Evolutionary conservation across 2,329 filamentous ascomycete species (phyloP), one percentile per base, ranked within the genome.

Genomic region (Exophiala calicioides): DNA sequence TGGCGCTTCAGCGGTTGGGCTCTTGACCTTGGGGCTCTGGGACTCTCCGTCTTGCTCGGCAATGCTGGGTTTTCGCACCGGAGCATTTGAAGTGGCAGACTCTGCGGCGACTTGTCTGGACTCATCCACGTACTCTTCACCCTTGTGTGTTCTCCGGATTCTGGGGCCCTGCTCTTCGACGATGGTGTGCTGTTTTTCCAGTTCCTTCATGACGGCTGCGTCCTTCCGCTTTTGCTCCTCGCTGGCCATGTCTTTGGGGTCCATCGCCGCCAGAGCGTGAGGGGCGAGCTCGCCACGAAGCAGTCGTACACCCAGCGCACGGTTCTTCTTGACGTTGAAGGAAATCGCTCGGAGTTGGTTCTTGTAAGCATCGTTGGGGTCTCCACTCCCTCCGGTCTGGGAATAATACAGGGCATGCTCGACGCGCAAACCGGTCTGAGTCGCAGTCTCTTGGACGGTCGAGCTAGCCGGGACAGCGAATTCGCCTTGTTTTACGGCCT

Each of bases 121-220:
- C 34, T 86, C 82, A 52, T 91, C 90, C 12, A 97, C 78, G 12
- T 95, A 68, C 64, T 97, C 93, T 48, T 96, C 90, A 9, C 93
- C 93, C 67, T 97, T 97, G 72, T 97, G 91, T 2, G 91, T 96
- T 58, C 88, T 83, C 60, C 90, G 81, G 46, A 96, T 84, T 3
- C 90, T 82, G 3, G 90, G 86, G 1, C 81, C 89, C 37, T 81
- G 78, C 13, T 86, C 82, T 34, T 58, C 53, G 50, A 91, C 83
- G 24, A 95, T 78, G 35, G 93, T 90, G 34, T 91, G 87, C 51
- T 81, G 77, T 30, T 71, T 69, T 60, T 84, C 80, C 30, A 83
- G 71, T 44, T 77, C 74, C 10, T 73, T 68, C 57, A 77, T 75
- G 50, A 81, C 76, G 53, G 78, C 74, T 21, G 74, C 72, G 46